Percentiles rank a stretch among this genome's conserved stretches.
These are phyloP conservation scores for Diospyros lotus DNA, from an alignment of 148 eudicot species.

Conservation along the genomic window DNA sequence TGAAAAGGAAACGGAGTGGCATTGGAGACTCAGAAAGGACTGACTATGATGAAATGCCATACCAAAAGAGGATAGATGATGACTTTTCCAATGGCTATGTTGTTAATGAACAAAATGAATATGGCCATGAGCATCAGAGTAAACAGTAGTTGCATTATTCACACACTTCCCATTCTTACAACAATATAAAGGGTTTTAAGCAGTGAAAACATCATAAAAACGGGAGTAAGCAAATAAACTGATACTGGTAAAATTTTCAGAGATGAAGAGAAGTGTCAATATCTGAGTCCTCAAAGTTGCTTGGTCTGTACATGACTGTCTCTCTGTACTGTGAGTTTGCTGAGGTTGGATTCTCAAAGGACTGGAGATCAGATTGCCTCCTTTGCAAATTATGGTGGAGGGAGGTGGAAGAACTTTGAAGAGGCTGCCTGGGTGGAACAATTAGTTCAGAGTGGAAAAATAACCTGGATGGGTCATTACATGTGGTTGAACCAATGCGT, in stretches of 20 bases:
- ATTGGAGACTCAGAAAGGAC: constrained; percentile 28
- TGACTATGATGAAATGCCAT: too few species aligned
- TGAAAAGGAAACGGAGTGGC: constrained; percentile 49
- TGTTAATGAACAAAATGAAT: background rate
- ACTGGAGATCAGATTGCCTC: background rate
- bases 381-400: background rate
- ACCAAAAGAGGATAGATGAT: constrained; percentile 23
- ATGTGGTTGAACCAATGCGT: background rate
- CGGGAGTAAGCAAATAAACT: background rate
- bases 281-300: constrained; percentile 14
- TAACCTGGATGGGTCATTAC: constrained; percentile 10
- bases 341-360: background rate
- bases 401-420: constrained; percentile 8
- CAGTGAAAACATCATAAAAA: too few species aligned
- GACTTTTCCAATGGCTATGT: constrained; percentile 18
- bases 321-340: background rate
- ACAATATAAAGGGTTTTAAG: background rate
- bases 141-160: constrained; percentile 10
- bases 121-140: constrained; percentile 9
- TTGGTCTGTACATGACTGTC: background rate
- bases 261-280: constrained; percentile 25
- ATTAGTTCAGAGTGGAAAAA: constrained; percentile 5
- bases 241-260: background rate
- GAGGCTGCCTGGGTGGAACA: background rate
- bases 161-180: constrained; percentile 2